These are phyloP conservation scores for Raphanus raphanistrum DNA, from an alignment of 345 rosid species.

Conservation along the genomic window DNA sequence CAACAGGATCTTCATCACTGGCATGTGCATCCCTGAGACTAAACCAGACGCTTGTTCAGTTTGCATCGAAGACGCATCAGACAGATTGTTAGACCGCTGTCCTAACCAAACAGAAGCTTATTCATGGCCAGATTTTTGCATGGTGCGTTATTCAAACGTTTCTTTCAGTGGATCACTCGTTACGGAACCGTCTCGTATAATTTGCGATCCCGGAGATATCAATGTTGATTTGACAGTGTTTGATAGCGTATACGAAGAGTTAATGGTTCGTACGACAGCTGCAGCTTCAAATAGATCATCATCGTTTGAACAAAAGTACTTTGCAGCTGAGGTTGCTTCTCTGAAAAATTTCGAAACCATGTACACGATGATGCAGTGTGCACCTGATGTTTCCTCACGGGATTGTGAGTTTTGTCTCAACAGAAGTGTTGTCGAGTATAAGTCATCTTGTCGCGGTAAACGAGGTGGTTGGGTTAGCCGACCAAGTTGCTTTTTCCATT, in stretches of 20 bases:
- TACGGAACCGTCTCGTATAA: background rate
- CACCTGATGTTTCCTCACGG: conserved; percentile 20
- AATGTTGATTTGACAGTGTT: background rate
- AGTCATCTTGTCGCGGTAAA: background rate
- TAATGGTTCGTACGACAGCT: background rate
- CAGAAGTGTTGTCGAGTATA: background rate
- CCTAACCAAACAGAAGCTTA: conserved; percentile 43
- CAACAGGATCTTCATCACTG: conserved; percentile 32
- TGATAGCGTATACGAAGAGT: conserved; percentile 14
- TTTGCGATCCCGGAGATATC: background rate
- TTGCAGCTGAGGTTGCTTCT: conserved; percentile 22
- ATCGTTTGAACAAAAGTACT: conserved; percentile 12
- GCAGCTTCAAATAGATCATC: conserved; percentile 3
- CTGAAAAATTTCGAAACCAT: conserved; percentile 1
- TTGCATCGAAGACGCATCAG: background rate
- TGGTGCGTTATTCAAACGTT: conserved; percentile 45
- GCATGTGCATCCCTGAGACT: background rate
- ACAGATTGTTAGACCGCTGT: conserved; percentile 6
- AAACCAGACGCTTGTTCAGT: conserved; percentile 22
- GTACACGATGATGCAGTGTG: conserved; percentile 15
- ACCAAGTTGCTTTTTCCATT: conserved; percentile 27
- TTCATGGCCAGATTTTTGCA: conserved; percentile 40
- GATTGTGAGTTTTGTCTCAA: conserved; percentile 11
- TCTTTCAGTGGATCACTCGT: conserved; percentile 18
- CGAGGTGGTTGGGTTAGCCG: conserved; percentile 8